Evolutionary conservation across 2,329 filamentous ascomycete species (phyloP), one percentile per base, ranked within the genome.

Genomic region (Colletotrichum scovillei): DNA sequence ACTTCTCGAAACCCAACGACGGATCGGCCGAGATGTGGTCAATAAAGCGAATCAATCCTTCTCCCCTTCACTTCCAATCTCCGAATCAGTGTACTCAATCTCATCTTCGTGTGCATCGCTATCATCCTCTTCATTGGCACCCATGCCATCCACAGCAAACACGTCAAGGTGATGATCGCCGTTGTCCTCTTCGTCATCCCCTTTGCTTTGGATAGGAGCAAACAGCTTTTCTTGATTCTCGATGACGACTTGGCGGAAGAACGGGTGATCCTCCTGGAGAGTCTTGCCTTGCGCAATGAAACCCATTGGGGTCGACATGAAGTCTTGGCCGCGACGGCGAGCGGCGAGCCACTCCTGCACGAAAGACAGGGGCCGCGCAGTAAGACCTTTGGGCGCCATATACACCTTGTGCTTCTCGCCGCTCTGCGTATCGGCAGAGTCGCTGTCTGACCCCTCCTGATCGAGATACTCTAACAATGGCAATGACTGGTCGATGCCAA

Each of bases 271-370:
- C 5, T 79, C 77, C 0, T 80, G 80, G 0, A 92, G 80, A 0
- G 81, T 77, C 72, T 88, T 89, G 14, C 89, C 87, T 14, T 88
- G 86, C 3, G 86, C 86, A 5, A 91, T 69, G 76, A 87, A 88
- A 0, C 89, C 89, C 85, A 92, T 91, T 0, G 89, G 90, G 0
- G 89, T 92, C 30, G 91, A 87, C 16, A 85, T 77, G 64, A 91
- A 86, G 71, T 92, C 89, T 69, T 91, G 88, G 0, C 87, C 87
- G 49, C 87, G 87, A 1, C 89, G 86, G 0, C 87, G 84, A 0
- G 89, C 72, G 0, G 86, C 81, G 0, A 92, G 80, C 89, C 89
- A 92, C 58, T 92, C 89, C 26, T 88, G 84, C 0, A 92, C 76
- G 76, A 90, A 90, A 0, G 78, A 81, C 5, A 86, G 74, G 0